Conservation (phyloP, 805 yeast genomes). For the Wickerhamiella brachini region DNA sequence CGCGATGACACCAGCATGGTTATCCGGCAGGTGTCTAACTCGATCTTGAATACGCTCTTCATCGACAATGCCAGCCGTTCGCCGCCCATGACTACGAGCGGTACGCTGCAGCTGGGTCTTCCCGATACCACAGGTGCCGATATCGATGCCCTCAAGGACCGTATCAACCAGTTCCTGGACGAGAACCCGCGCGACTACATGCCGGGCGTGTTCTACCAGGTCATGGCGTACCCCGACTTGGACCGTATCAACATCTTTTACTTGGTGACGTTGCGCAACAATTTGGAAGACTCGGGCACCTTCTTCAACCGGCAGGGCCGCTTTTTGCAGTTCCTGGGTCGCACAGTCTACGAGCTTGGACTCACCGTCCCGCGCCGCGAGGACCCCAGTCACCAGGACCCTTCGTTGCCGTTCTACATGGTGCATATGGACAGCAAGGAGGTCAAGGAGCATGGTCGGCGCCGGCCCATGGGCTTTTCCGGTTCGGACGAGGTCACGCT, state of each 20-base stretch:
- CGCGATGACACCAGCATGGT: constrained; percentile 17
- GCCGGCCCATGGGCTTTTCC: background rate
- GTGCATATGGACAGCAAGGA: constrained; percentile 6
- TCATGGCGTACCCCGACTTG: constrained; percentile 24
- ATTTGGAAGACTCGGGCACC: constrained; percentile 21
- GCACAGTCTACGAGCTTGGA: constrained; percentile 24
- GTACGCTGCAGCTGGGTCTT: constrained; percentile 21
- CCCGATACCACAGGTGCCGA: constrained; percentile 27
- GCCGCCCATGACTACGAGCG: constrained; percentile 18
- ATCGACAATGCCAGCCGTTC: constrained; percentile 28
- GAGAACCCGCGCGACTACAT: constrained; percentile 25
- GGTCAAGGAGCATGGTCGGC: background rate
- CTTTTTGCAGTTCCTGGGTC: constrained; percentile 20
- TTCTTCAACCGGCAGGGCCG: constrained; percentile 22
- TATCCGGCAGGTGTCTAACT: constrained; percentile 27
- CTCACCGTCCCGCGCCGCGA: constrained; percentile 25
- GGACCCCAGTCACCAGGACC: constrained; percentile 21
- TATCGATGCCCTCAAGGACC: constrained; percentile 21
- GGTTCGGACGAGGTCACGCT: background rate
- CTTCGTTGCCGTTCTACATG: constrained; percentile 22
- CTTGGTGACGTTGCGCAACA: constrained; percentile 21
- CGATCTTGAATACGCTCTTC: constrained; percentile 25
- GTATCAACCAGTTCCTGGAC: constrained; percentile 20
- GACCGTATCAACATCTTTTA: constrained; percentile 22
- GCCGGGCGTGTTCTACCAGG: constrained; percentile 23